A percentile compares a stretch with the other conserved stretches of the same genome.
Evolutionary conservation across 257 asterid genomes (phyloP).

Genomic region (Capsicum chinense): DNA sequence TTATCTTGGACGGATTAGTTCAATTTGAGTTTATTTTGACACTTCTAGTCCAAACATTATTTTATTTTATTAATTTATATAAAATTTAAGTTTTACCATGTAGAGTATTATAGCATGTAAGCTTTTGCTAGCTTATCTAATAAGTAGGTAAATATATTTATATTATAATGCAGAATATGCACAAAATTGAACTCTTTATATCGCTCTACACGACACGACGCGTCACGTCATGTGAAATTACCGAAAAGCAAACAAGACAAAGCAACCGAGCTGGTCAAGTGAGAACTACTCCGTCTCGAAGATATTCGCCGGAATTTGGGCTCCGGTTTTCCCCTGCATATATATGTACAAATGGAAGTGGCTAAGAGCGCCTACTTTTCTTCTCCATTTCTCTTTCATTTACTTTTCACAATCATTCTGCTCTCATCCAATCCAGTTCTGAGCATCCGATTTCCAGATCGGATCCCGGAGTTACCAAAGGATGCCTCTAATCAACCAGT

Average conservation of each 20-base stretch:
- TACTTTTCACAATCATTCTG: constrained; percentile 37
- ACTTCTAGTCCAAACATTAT: too few relatives aligned
- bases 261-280: not conserved
- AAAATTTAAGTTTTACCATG: too few relatives aligned
- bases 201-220: too few relatives aligned
- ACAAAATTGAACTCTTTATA: too few relatives aligned
- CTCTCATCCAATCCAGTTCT: constrained; percentile 39
- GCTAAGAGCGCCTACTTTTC: not conserved
- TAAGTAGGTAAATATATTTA: too few relatives aligned
- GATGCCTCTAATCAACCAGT: constrained; percentile 51
- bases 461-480: constrained; percentile 39
- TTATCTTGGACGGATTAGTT: too few relatives aligned
- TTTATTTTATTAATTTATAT: too few relatives aligned
- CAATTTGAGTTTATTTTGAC: too few relatives aligned
- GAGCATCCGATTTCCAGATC: constrained; percentile 82
- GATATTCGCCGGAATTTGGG: not conserved
- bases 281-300: not conserved
- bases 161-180: too few relatives aligned
- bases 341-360: constrained; percentile 15
- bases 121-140: too few relatives aligned
- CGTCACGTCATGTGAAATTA: not conserved
- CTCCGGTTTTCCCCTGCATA: not conserved
- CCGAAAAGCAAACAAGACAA: not conserved
- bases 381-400: not conserved
- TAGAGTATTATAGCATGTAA: too few relatives aligned